Base-by-base conservation (phyloP, 2,329 filamentous ascomycete genomes). In the Apiospora aurea region DNA sequence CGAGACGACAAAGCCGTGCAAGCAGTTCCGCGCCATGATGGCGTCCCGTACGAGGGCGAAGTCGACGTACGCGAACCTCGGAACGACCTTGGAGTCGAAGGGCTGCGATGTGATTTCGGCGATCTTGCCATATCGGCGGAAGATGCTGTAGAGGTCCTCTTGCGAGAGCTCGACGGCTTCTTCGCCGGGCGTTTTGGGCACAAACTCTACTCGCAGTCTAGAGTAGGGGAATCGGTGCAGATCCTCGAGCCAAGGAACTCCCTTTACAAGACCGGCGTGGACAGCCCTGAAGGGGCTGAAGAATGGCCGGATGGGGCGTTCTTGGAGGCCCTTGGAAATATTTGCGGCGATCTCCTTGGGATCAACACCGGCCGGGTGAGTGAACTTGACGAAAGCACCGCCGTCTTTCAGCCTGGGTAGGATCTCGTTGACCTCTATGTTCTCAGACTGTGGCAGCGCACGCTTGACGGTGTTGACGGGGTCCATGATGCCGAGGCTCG, bases 171-270 rank as follows among this genome's bases (percentile, higher is more conserved):
- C 95, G 8, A 92, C 90, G 0, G 91, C 91, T 71, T 92, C 87
- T 1, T 85, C 87, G n/a, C 93, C 94, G 0, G 94, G 88, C 38
- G 88, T 87, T 0, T 90, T 88, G 4, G 95, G 90, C 10, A 96
- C 87, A 75, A 98, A 98, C 79, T 98, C 96, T 29, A 98, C 91
- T 76, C 90, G 93, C 49, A 99, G 78, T 41, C 93, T 88, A 53
- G 86, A 87, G 72, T 91, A 94, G 0, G 96, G 96, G 69, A 95
- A 91, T 8, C 95, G 90, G 76, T 94, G 93, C 41, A 99, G 84
- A 79, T 99, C 96, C 79, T 98, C 96, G 2, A 98, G 88, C 96
- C 96, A 99, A 0, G 96, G 96, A 29, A 91, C 90, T 13, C 96
- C 96, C 71, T 90, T 87, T 2, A 99, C 96, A 8, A 95, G 84